A percentile compares a stretch with the other conserved stretches of the same genome.
Conservation (phyloP, 345 rosid genomes). For the Citrus trifoliata region DNA sequence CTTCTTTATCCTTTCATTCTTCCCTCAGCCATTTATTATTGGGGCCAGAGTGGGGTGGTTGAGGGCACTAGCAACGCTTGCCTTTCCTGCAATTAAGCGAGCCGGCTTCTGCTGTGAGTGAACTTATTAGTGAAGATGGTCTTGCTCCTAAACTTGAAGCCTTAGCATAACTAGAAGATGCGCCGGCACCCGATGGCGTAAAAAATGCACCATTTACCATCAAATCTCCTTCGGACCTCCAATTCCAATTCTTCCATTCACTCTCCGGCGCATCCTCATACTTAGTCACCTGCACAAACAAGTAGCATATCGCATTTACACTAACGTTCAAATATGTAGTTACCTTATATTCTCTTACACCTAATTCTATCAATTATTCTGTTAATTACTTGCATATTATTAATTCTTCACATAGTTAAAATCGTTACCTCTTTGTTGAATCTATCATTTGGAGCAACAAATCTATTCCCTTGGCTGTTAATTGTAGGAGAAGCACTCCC, state of each 20-base stretch:
- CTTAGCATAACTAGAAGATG: constrained; percentile 54
- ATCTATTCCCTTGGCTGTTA: constrained; percentile 68
- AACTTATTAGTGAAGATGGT: constrained; percentile 45
- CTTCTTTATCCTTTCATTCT: constrained; percentile 12
- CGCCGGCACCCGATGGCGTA: constrained; percentile 42
- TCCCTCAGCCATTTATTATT: background rate
- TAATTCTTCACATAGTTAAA: too few species aligned
- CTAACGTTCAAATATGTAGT: too few species aligned
- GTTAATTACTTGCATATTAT: too few species aligned
- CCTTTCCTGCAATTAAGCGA: constrained; percentile 53
- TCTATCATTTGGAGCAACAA: constrained; percentile 45
- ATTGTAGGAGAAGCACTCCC: constrained; percentile 70
- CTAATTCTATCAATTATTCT: too few species aligned
- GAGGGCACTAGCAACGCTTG: constrained; percentile 32
- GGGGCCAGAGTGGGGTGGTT: background rate
- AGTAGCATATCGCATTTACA: background rate
- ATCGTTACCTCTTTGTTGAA: constrained; percentile 43
- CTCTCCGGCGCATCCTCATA: constrained; percentile 46
- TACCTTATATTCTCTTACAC: too few species aligned
- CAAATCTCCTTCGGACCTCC: constrained; percentile 60
- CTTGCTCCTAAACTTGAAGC: constrained; percentile 57
- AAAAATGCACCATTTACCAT: constrained; percentile 64
- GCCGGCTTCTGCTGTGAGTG: constrained; percentile 51
- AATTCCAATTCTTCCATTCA: constrained; percentile 58
- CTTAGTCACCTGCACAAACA: constrained; percentile 42